Evolutionary conservation across 768 basidiomycete species (phyloP), one percentile per base, ranked within the genome.

Genomic region (Lactarius pseudohatsudake): DNA sequence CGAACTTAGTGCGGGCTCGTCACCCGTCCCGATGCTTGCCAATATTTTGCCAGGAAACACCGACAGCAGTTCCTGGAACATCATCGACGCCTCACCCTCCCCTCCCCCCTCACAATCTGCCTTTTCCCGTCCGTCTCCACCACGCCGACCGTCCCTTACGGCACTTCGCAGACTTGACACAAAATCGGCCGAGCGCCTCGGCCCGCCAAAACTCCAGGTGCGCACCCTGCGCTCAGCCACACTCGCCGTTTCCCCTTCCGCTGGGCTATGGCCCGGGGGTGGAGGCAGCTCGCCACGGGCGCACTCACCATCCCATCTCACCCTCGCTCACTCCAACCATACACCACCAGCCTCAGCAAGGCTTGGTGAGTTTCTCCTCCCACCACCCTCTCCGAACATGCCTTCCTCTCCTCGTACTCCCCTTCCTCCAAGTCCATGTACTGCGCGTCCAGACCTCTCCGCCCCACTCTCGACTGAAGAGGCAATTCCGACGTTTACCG

Each of bases 161-260:
- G 84, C 84, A 64, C 80, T 91, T 36, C 81, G 86, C 26, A 79
- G 78, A n/a, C 74, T 90, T 32, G 83, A 87, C 71, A 90, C 90
- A 26, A 82, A 79, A 68, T 85, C 83, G 4, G 79, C 81, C 22
- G 85, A 85, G 73, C 79, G 78, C 40, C 80, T 83, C 61, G 76
- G 80, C 61, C 77, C 83, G 4, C 85, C 88, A 58, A 86, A 83
- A 72, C 82, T 90, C 16, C 86, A 84, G 30, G 81, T 87, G 30
- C 86, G 84, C 66, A 85, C 84, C 60, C 76, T 82, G 67, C 86
- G 86, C 26, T 85, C 88, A 1, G 84, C 81, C 13, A 88, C 89
- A 0, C 78, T 90, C 26, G 73, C 81, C 41, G 80, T 83, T 9
- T 85, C 87, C 30, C 82, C 84, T 45, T 11, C 76, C 41, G 71